These are phyloP conservation scores for Clitopilus passeckerianus DNA, from an alignment of 768 basidiomycete genomes.

Conservation along the genomic window DNA sequence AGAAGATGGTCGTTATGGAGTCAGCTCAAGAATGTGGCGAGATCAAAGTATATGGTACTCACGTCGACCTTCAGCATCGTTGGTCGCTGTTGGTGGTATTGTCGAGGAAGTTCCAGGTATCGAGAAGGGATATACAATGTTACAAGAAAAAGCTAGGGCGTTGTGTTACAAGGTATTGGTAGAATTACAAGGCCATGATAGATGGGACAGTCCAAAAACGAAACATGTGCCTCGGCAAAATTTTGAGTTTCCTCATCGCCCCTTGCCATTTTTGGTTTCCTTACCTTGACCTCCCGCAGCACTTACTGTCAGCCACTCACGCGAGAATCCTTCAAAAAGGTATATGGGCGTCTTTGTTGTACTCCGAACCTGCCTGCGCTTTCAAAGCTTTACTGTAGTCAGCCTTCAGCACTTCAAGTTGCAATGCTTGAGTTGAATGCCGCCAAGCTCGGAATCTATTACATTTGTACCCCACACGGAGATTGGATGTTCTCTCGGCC, in stretches of 20 bases:
- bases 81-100: conserved; percentile 10
- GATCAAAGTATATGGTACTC: conserved; percentile 5
- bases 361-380: neutral
- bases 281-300: conserved; percentile 4
- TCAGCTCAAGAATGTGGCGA: conserved; percentile 2
- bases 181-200: conserved; percentile 21
- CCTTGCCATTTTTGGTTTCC: conserved; percentile 14
- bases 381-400: neutral
- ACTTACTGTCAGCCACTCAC: neutral
- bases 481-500: neutral
- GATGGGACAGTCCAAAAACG: conserved; percentile 10
- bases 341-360: neutral
- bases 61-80: conserved; percentile 16
- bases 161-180: conserved; percentile 7
- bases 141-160: conserved; percentile 11
- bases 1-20: conserved; percentile 5
- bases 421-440: neutral
- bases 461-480: neutral
- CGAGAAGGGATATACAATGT: conserved; percentile 5
- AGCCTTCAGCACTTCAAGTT: neutral
- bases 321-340: neutral
- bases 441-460: neutral
- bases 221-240: conserved; percentile 15
- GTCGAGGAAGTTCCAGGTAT: conserved; percentile 5
- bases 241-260: conserved; percentile 14